A percentile compares a stretch with the other conserved stretches of the same genome.
These are phyloP conservation scores for Ceratocystis harringtonii DNA, from an alignment of 2,329 filamentous ascomycete species.

Conservation along the genomic window DNA sequence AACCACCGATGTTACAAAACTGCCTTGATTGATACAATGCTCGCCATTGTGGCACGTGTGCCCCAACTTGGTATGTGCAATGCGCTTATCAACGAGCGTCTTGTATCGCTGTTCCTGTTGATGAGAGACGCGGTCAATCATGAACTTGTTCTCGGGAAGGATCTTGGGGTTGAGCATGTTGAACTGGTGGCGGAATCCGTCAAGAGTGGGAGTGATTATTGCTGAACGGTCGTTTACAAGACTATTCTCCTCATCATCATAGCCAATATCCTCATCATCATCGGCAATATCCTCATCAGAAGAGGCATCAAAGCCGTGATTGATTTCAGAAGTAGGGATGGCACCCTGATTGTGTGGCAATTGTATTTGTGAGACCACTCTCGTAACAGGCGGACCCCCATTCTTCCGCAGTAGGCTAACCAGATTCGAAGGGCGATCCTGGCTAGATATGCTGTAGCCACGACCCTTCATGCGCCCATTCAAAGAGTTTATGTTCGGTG, in stretches of 20 bases:
- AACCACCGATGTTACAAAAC: conserved; percentile 47
- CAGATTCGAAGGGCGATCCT: conserved; percentile 32
- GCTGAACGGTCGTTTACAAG: conserved; percentile 41
- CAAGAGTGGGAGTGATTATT: conserved; percentile 54
- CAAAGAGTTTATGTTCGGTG: conserved; percentile 37
- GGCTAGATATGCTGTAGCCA: conserved; percentile 40
- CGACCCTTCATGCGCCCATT: conserved; percentile 31
- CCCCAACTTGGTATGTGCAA: conserved; percentile 50
- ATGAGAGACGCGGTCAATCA: conserved; percentile 68
- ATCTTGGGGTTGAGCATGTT: conserved; percentile 59
- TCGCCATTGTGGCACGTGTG: conserved; percentile 44
- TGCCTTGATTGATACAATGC: conserved; percentile 53
- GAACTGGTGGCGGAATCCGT: conserved; percentile 65
- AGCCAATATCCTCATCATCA: conserved; percentile 27
- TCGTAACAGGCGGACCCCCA: conserved; percentile 40
- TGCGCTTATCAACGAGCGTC: conserved; percentile 51
- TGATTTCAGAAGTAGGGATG: background rate
- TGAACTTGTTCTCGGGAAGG: conserved; percentile 37
- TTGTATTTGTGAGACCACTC: conserved; percentile 23
- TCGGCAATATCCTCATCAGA: conserved; percentile 31
- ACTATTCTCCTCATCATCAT: conserved; percentile 46
- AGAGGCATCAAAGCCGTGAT: conserved; percentile 27
- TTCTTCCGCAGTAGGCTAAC: conserved; percentile 37
- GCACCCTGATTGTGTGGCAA: background rate
- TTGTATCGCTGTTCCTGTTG: conserved; percentile 73